A percentile compares a stretch with the other conserved stretches of the same genome.
Evolutionary conservation across 352 stramenopile species (phyloP).

Genomic region (Phytophthora crassamura): DNA sequence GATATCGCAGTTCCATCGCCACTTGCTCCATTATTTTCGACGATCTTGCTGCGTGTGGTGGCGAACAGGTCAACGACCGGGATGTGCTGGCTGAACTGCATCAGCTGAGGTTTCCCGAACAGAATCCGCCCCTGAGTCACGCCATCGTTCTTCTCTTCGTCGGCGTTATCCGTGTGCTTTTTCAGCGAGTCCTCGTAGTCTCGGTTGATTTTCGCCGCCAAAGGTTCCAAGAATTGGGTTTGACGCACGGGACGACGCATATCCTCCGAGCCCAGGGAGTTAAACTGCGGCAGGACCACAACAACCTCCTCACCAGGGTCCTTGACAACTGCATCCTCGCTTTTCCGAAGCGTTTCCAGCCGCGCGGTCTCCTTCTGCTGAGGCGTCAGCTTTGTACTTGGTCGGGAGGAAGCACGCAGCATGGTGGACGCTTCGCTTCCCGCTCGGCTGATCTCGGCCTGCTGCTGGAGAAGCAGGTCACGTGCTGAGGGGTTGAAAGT

Average conservation of each 20-base stretch:
- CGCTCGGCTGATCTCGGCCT: conserved; percentile 43
- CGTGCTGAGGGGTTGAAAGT: conserved; percentile 45
- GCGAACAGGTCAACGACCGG: conserved; percentile 49
- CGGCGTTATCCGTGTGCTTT: conserved; percentile 34
- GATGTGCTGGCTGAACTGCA: conserved; percentile 45
- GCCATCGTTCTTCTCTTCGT: conserved; percentile 27
- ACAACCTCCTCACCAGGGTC: conserved; percentile 44
- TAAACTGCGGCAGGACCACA: conserved; percentile 64
- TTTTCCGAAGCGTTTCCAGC: conserved; percentile 39
- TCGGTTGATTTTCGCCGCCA: conserved; percentile 58
- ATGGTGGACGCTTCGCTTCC: conserved; percentile 23
- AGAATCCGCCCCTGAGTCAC: conserved; percentile 47
- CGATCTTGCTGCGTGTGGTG: conserved; percentile 46
- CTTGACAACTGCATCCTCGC: conserved; percentile 10
- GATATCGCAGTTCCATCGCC: background rate
- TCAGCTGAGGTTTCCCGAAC: conserved; percentile 58
- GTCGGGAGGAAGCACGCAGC: conserved; percentile 35
- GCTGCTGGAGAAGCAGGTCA: conserved; percentile 52
- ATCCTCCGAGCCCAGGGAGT: conserved; percentile 70
- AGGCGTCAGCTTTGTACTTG: conserved; percentile 21
- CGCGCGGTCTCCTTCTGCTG: conserved; percentile 37
- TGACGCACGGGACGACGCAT: conserved; percentile 57
- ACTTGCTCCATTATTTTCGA: conserved; percentile 17
- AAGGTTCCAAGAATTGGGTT: conserved; percentile 61
- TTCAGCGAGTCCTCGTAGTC: conserved; percentile 61